A percentile compares a stretch with the other conserved stretches of the same genome.
Evolutionary conservation across 331 rosid species (phyloP).

Genomic region (Malus hybrid): DNA sequence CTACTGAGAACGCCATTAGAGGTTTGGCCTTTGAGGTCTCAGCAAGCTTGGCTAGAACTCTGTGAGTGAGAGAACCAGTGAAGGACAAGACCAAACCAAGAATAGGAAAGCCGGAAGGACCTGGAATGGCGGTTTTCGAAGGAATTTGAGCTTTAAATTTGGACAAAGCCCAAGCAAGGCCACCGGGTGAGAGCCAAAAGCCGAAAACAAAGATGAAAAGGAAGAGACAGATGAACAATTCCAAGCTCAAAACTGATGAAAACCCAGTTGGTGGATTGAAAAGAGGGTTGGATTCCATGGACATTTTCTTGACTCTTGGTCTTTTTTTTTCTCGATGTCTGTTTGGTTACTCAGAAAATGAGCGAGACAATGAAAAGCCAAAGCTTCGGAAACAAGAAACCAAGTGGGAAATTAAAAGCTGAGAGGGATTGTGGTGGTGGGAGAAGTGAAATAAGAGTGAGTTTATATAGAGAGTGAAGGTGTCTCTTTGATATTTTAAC

Average conservation of each 20-base stretch:
- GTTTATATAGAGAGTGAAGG: not conserved
- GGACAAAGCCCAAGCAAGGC: constrained; percentile 58
- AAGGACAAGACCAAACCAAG: constrained; percentile 21
- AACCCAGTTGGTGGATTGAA: constrained; percentile 25
- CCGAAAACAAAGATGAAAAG: constrained; percentile 10
- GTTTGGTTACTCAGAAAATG: not conserved
- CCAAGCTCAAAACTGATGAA: constrained; percentile 18
- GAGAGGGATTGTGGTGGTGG: not conserved
- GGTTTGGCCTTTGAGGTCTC: constrained; percentile 19
- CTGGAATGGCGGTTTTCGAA: constrained; percentile 30
- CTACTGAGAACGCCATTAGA: constrained; percentile 59
- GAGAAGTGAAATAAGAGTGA: not conserved
- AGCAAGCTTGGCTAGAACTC: constrained; percentile 32
- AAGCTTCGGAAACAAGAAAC: not conserved
- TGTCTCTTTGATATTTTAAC: not conserved
- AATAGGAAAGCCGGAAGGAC: constrained; percentile 55
- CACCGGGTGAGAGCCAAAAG: constrained; percentile 50
- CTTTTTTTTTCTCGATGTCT: not conserved
- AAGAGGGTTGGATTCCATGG: constrained; percentile 28
- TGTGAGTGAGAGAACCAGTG: constrained; percentile 34
- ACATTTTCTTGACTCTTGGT: constrained; percentile 22
- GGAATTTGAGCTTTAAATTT: constrained; percentile 3
- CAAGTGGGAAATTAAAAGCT: not conserved
- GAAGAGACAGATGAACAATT: constrained; percentile 15
- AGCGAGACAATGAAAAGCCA: not conserved